Evolutionary conservation across 2,329 filamentous ascomycete genomes (phyloP).

Genomic region (Leptographium radiaticola): DNA sequence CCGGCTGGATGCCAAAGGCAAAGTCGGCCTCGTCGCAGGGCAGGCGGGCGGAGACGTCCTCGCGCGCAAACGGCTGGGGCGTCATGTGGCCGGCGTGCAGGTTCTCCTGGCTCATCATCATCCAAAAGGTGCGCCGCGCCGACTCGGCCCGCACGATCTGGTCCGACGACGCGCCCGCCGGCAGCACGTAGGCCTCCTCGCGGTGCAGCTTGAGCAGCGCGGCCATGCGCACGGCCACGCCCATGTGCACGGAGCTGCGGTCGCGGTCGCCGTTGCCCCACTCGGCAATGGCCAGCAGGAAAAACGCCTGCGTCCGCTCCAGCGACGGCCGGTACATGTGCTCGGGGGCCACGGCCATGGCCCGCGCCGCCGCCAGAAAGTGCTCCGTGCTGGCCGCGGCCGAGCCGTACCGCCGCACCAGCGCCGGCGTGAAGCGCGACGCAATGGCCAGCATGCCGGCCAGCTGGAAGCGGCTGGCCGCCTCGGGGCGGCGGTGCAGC

Average conservation of each 20-base stretch:
- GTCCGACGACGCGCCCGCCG: conserved; percentile 19
- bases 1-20: conserved; percentile 31
- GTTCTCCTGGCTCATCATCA: conserved; percentile 45
- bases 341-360: conserved; percentile 25
- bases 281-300: conserved; percentile 43
- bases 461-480: conserved; percentile 39
- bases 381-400: conserved; percentile 36
- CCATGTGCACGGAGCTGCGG: conserved; percentile 35
- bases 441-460: conserved; percentile 42
- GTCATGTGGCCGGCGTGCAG: conserved; percentile 38
- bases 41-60: conserved; percentile 40
- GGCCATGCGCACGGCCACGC: conserved; percentile 41
- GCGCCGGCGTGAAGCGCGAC: conserved; percentile 35
- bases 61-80: conserved; percentile 34
- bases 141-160: conserved; percentile 38
- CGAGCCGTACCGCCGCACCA: conserved; percentile 33
- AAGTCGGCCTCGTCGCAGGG: conserved; percentile 41
- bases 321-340: conserved; percentile 39
- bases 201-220: conserved; percentile 38
- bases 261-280: conserved; percentile 40
- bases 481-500: conserved; percentile 28
- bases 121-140: conserved; percentile 44
- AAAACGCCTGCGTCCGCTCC: conserved; percentile 45
- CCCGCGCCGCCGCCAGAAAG: conserved; percentile 36
- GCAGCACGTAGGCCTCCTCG: conserved; percentile 39